A percentile compares a stretch with the other conserved stretches of the same genome.
phyloP scores from a whole-genome alignment of 352 stramenopile species.

The Plasmopara halstedii region DNA sequence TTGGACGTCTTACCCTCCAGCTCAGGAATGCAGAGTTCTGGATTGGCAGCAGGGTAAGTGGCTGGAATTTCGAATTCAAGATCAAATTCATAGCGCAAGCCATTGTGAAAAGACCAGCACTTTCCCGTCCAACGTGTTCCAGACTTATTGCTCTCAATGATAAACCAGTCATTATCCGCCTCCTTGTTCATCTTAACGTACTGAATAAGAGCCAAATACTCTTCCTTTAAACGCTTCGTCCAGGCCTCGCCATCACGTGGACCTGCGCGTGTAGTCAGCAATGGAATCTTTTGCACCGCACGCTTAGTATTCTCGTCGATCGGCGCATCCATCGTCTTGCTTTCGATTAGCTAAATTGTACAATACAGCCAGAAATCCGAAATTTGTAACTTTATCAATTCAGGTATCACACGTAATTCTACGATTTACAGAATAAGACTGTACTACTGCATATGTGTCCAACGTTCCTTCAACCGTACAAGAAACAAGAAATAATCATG shows the following conservation, averaged over 20 bases:
- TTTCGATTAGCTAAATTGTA: too few species aligned
- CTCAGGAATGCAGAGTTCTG: slow-evolving; percentile 79
- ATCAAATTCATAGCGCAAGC: slow-evolving; percentile 81
- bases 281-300: slow-evolving; percentile 77
- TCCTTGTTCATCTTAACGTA: slow-evolving; percentile 89
- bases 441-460: too few species aligned
- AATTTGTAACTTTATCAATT: too few species aligned
- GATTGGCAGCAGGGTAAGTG: slow-evolving; percentile 77
- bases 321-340: slow-evolving; percentile 57
- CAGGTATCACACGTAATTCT: too few species aligned
- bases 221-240: slow-evolving; percentile 81
- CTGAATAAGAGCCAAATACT: slow-evolving; percentile 83
- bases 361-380: too few species aligned
- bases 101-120: slow-evolving; percentile 85
- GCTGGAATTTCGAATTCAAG: slow-evolving; percentile 81
- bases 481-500: too few species aligned
- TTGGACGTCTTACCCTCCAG: slow-evolving; percentile 87
- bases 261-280: slow-evolving; percentile 70
- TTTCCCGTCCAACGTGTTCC: slow-evolving; percentile 82
- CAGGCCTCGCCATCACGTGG: slow-evolving; percentile 73
- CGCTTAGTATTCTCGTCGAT: slow-evolving; percentile 78
- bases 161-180: slow-evolving; percentile 87
- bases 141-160: slow-evolving; percentile 77
- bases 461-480: too few species aligned
- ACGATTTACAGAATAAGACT: too few species aligned